Evolutionary conservation across 2,329 filamentous ascomycete genomes (phyloP), one percentile per base, ranked within the genome.

Genomic region (Aspergillus clavatus): DNA sequence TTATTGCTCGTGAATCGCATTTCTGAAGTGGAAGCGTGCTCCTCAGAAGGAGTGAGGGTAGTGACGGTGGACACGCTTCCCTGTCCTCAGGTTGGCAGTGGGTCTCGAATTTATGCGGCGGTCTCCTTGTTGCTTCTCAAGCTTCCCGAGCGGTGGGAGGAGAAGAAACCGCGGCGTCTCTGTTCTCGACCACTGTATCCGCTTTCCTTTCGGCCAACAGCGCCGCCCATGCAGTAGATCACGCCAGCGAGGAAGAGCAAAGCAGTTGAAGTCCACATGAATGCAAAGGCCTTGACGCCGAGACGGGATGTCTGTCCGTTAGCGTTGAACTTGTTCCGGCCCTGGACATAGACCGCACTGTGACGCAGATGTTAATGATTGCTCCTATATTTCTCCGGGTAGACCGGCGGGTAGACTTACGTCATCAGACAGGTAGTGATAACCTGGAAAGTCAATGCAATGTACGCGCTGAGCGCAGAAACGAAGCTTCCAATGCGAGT

Each of bases 341-440:
- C 81, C 53, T 76, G 67, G 44, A 83, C 76, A 47, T 73, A 78
- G 66, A 79, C 81, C 35, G 79, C 78, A 43, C 81, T 84, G 53
- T 41, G 23, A 24, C 24, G 4, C 4, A 4, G 26, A 21, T 21
- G 33, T 63, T 45, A 61, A 59, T 40, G 26, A n/a, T n/a, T n/a
- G n/a, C n/a, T n/a, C 1, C 6, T 41, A 35, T 3, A 21, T 40
- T 40, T 39, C 18, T 16, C n/a, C 8, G 7, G 3, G 3, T 27
- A 1, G 5, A 29, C 7, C n/a, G 6, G 31, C 27, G 21, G 31
- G 33, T 44, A 23, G 19, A 75, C 81, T 67, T 70, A 83, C 81
- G 80, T 84, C 77, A 83, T 82, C 42, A 83, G 67, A 27, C 72
- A 63, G 28, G 79, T 77, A 14, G 76, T 69, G 18, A 83, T 63